Base-by-base conservation (phyloP, 2,329 filamentous ascomycete species). In the Golovinomyces cichoracearum region DNA sequence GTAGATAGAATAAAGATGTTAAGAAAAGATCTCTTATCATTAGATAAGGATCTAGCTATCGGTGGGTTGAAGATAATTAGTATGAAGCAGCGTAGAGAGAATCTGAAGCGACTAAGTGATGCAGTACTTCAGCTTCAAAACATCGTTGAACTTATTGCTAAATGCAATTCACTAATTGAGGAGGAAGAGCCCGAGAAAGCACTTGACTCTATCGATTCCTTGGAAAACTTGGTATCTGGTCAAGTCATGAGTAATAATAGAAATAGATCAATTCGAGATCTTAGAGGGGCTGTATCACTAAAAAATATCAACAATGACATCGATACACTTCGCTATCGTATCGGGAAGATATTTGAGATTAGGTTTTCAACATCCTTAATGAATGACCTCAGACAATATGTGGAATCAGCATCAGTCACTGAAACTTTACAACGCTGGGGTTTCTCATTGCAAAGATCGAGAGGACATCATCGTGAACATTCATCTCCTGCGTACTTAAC, bases 381-480 rank as follows among this genome's bases (percentile, higher is more conserved):
- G 26, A 71, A 70, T 2, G 90, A 98, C 62, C 64, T 95, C 37
- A 75, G 82, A 47, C 69, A 72, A n/a, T 90, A 98, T 60, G 70
- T 85, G 25, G 76, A 82, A 48, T 74, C 70, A 2, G 78, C 90
- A 2, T 76, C 83, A 0, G 65, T 66, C 0, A 66, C 75, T 29
- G 78, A 83, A 45, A 88, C 92, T 1, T 65, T 98, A 12, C 76
- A 83, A 56, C 74, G 90, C 54, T 94, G 88, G 83, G 83, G 80
- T 49, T 77, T 73, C 55, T 76, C 84, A 17, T 82, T 81, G 22
- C 74, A 79, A 57, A 74, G 84, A 51, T 69, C 75, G 38, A 76
- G 82, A 47, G 80, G 81, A 29, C 76, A 81, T 55, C 68, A 70
- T 48, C 71, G 80, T 51, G 74, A 77, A 45, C 70, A 79, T 17